Conservation (phyloP, 2,329 filamentous ascomycete genomes). For the Trichoderma guizhouense region DNA sequence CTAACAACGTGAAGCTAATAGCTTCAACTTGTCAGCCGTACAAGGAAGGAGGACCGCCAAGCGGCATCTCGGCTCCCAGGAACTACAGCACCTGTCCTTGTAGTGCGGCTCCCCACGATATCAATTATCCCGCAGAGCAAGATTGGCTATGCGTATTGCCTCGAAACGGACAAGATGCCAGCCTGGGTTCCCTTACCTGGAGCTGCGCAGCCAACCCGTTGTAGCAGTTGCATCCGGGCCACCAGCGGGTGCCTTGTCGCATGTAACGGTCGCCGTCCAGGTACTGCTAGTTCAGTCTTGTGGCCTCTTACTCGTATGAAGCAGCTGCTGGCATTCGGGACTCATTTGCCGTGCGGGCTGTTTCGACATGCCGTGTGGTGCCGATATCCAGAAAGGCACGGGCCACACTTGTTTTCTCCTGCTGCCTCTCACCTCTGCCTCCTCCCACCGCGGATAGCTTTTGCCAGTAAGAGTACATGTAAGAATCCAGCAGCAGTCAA, state of each 20-base stretch:
- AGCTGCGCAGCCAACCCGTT: neutral
- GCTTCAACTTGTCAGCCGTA: neutral
- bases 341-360: slow-evolving; percentile 8
- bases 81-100: slow-evolving; percentile 4
- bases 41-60: slow-evolving; percentile 9
- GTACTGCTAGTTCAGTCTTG: neutral
- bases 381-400: slow-evolving; percentile 15
- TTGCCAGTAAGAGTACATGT: neutral
- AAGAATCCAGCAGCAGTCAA: neutral
- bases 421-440: neutral
- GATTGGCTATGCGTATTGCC: neutral
- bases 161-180: slow-evolving; percentile 1
- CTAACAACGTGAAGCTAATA: neutral
- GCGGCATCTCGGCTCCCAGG: slow-evolving; percentile 8
- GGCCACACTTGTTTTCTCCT: slow-evolving; percentile 8
- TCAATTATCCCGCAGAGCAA: neutral
- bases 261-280: neutral
- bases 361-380: slow-evolving; percentile 7
- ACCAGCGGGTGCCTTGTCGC: neutral
- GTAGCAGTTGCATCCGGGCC: neutral
- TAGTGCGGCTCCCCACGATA: slow-evolving; percentile 5
- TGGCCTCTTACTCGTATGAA: neutral
- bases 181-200: neutral
- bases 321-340: slow-evolving; percentile 10
- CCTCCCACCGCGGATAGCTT: too few species aligned